Evolutionary conservation across 441 rosid species (phyloP).

Genomic region (Erodium moschatum): DNA sequence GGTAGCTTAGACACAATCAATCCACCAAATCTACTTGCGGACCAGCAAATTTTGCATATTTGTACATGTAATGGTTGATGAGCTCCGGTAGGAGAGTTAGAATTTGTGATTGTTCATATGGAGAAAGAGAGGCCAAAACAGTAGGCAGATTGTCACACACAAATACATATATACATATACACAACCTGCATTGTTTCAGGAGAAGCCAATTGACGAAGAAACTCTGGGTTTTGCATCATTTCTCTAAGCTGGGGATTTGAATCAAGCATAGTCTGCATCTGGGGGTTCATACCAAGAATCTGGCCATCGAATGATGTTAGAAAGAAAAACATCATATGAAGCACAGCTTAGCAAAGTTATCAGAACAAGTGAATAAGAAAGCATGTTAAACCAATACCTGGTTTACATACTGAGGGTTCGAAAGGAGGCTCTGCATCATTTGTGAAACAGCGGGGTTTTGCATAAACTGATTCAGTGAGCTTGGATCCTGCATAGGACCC

Average conservation of each 20-base stretch:
- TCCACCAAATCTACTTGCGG: no score
- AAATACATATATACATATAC: no score
- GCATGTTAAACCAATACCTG: conserved; percentile 33
- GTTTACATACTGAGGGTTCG: conserved; percentile 57
- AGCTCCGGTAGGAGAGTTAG: no score
- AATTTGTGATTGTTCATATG: no score
- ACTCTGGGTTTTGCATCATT: conserved; percentile 64
- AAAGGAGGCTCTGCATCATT: conserved; percentile 44
- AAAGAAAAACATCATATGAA: conserved; percentile 14
- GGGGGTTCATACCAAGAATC: conserved; percentile 55
- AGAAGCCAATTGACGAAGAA: conserved; percentile 49
- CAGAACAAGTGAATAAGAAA: neutral
- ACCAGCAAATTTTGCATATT: no score
- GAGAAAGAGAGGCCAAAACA: no score
- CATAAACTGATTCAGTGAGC: conserved; percentile 43
- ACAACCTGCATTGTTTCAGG: conserved; percentile 55
- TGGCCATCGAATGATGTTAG: conserved; percentile 18
- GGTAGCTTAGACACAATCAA: no score
- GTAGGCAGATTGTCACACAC: no score
- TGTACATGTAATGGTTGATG: no score
- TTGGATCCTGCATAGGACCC: conserved; percentile 40
- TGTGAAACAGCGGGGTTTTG: conserved; percentile 56
- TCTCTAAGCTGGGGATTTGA: conserved; percentile 55
- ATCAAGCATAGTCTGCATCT: conserved; percentile 45
- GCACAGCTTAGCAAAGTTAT: conserved; percentile 4